Evolutionary conservation across 371 early-diverging fungal genomes (phyloP).

Genomic region (Saksenaea oblongispora): DNA sequence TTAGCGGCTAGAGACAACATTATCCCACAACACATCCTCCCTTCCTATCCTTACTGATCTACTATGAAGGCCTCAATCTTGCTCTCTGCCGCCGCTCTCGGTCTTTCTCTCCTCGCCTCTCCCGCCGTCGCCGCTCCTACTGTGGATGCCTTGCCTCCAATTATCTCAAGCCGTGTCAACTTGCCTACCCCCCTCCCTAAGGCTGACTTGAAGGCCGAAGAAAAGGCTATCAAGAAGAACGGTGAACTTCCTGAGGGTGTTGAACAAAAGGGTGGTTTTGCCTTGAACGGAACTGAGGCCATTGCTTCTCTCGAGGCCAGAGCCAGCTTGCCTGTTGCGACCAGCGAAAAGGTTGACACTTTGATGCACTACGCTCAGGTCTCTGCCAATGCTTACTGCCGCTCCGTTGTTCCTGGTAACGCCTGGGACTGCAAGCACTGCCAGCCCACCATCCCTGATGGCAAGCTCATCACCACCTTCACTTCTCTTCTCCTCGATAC

Average conservation of each 20-base stretch:
- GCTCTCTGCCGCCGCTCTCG: background rate
- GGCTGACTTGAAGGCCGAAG: constrained; percentile 12
- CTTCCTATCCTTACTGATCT: background rate
- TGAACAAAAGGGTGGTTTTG: constrained; percentile 11
- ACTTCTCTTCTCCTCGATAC: constrained; percentile 16
- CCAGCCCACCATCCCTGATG: constrained; percentile 1
- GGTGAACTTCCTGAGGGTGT: constrained; percentile 12
- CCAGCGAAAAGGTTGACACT: constrained; percentile 1
- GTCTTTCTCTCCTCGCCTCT: background rate
- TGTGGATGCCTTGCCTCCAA: background rate
- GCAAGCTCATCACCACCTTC: constrained; percentile 17
- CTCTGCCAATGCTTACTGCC: constrained; percentile 20
- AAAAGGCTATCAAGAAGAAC: constrained; percentile 5
- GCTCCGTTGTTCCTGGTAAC: constrained; percentile 15
- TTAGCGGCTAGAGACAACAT: background rate
- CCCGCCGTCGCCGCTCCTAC: background rate
- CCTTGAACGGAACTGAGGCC: constrained; percentile 8
- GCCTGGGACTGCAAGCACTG: constrained; percentile 19
- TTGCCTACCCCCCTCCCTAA: background rate
- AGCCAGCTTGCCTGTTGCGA: constrained; percentile 7
- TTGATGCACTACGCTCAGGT: constrained; percentile 10
- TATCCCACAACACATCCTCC: background rate
- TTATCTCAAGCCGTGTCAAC: background rate
- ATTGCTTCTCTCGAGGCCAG: background rate
- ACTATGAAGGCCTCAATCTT: constrained; percentile 2